Evolutionary conservation across 2,329 filamentous ascomycete species (phyloP).

Genomic region (Neonectria faginata): DNA sequence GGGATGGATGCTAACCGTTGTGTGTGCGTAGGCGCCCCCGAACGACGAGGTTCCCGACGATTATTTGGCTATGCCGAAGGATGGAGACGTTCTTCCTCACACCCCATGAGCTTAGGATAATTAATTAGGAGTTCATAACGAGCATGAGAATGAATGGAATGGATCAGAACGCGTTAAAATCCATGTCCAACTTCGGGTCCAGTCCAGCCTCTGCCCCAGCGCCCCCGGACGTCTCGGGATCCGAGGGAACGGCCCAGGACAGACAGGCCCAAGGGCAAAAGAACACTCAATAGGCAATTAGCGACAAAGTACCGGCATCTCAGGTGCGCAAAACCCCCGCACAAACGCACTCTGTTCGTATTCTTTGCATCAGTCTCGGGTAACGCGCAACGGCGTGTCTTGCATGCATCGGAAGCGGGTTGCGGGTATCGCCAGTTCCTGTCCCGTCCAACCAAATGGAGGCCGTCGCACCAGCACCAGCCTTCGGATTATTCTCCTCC

Average conservation of each 20-base stretch:
- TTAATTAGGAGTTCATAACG: neutral
- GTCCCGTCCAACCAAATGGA: neutral
- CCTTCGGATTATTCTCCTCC: neutral
- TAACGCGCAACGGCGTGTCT: conserved; percentile 1
- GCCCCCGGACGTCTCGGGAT: neutral
- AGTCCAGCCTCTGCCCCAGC: neutral
- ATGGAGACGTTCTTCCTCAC: conserved; percentile 26
- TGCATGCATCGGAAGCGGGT: conserved; percentile 3
- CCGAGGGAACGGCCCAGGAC: neutral
- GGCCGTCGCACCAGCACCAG: conserved; percentile 7
- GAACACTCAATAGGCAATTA: too few relatives aligned
- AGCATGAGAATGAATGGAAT: too few relatives aligned
- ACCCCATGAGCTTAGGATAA: conserved; percentile 27
- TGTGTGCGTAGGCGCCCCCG: conserved; percentile 34
- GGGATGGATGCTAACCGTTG: conserved; percentile 9
- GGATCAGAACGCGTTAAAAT: too few relatives aligned
- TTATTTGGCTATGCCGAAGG: conserved; percentile 28
- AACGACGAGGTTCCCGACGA: conserved; percentile 31
- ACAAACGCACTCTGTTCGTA: neutral
- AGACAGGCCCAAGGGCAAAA: neutral
- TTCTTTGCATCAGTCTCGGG: neutral
- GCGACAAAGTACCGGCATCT: too few relatives aligned
- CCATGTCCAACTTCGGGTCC: too few relatives aligned
- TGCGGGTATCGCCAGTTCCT: neutral
- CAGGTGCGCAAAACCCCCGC: too few relatives aligned